Conservation (phyloP, 78 protist genomes). For the Guillardia theta region DNA sequence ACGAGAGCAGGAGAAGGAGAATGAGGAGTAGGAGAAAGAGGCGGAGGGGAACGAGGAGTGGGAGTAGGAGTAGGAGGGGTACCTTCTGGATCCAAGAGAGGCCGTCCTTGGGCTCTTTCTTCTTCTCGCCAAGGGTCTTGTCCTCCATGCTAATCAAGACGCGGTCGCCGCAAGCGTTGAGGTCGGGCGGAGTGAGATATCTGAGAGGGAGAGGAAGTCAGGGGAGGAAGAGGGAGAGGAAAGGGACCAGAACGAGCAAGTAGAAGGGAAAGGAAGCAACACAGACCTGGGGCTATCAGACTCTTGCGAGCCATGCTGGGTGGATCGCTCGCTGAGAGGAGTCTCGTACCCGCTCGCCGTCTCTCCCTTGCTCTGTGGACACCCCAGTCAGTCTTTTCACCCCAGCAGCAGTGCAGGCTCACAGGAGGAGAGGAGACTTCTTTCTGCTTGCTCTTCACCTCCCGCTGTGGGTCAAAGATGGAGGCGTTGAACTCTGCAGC, state of each 20-base stretch:
- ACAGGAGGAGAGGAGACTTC: not conserved
- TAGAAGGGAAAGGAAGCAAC: not conserved
- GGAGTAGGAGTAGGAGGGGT: too few species aligned
- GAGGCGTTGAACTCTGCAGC: not conserved
- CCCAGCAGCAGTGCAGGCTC: not conserved
- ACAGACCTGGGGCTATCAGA: too few species aligned
- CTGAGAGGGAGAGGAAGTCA: not conserved
- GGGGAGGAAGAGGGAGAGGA: not conserved
- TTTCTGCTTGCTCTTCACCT: not conserved
- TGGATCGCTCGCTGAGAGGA: not conserved
- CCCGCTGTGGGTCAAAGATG: not conserved
- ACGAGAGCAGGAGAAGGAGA: too few species aligned
- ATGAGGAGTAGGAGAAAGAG: too few species aligned
- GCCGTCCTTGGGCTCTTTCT: too few species aligned
- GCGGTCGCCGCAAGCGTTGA: not conserved
- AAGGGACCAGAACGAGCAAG: not conserved
- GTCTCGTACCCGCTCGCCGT: not conserved
- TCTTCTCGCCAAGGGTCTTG: too few species aligned
- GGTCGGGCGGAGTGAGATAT: slow-evolving; percentile 5
- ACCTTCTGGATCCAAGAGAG: too few species aligned
- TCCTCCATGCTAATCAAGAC: slow-evolving; percentile 10
- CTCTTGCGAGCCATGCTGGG: too few species aligned
- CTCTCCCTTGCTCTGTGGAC: not conserved
- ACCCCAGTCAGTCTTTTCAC: not conserved
- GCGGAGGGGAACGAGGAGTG: too few species aligned